Percentiles rank a stretch among this genome's conserved stretches.
phyloP scores from a whole-genome alignment of 2,329 filamentous ascomycete species.

The Stemphylium beticola region DNA sequence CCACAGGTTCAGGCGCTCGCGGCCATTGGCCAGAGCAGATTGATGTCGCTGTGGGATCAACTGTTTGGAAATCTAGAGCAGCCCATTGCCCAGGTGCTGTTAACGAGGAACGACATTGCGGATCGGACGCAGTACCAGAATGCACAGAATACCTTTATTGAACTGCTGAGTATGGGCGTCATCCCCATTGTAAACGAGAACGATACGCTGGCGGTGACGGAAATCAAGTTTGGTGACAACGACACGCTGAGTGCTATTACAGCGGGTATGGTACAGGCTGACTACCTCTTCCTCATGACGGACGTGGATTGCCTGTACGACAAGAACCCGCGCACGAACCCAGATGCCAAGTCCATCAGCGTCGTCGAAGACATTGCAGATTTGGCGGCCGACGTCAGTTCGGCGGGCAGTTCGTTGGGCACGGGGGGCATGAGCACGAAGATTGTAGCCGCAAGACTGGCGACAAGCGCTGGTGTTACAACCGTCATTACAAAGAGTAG shows the following conservation, averaged over 20 bases:
- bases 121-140: constrained; percentile 96
- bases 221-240: constrained; percentile 99
- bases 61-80: constrained; percentile 87
- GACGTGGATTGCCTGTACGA: constrained; percentile 98
- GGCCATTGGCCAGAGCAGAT: constrained; percentile 91
- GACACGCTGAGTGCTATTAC: constrained; percentile 97
- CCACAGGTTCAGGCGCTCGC: constrained; percentile 91
- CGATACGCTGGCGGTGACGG: constrained; percentile 92
- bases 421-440: constrained; percentile 99
- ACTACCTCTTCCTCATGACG: constrained; percentile 97
- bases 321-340: constrained; percentile 85
- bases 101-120: constrained; percentile 95
- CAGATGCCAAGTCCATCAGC: constrained; percentile 87
- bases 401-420: constrained; percentile 83
- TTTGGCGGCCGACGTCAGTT: constrained; percentile 87
- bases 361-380: constrained; percentile 87
- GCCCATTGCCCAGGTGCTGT: constrained; percentile 90
- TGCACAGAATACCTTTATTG: constrained; percentile 91
- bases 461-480: constrained; percentile 92
- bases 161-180: constrained; percentile 91
- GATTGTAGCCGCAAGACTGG: constrained; percentile 89
- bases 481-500: constrained; percentile 94
- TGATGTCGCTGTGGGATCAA: constrained; percentile 95
- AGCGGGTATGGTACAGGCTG: constrained; percentile 94
- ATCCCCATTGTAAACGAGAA: constrained; percentile 99